Base-by-base conservation (phyloP, 495 filamentous ascomycete species). In the Lepraria neglecta region DNA sequence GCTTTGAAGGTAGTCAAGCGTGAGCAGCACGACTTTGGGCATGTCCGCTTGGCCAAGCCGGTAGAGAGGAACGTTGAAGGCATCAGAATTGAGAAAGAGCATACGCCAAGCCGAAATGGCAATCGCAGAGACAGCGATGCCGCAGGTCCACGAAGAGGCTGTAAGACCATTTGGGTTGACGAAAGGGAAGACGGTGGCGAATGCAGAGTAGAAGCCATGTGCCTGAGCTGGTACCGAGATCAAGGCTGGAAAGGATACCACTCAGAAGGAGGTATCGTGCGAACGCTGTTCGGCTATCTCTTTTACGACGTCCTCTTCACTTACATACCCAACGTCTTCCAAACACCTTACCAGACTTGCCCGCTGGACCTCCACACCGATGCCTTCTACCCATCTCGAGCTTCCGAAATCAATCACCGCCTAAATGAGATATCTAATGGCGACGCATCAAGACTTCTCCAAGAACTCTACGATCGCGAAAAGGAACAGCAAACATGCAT, bases 161-260 rank as follows among this genome's bases (percentile, higher is more conserved):
- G 80, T 45, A 90, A 94, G 66, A 97, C 94, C 0, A 76, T 88
- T 43, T 98, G 94, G 94, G 71, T 94, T 24, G 90, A 97, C 71
- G 85, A 85, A 64, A 68, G 77, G 3, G 84, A 85, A 69, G 80
- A 74, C 45, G 81, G 79, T 43, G 83, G 79, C 21, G 85, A 95
- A 73, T 92, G 90, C 68, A 76, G 80, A 68, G 89, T 97, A 14
- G 94, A 98, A 74, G 88, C 78, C 52, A 95, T 98, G 92, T 97
- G 92, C 70, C 78, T 98, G 47, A 89, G 83, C 50, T 80, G 83
- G 76, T 98, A 97, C 72, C 83, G 88, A 42, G 78, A 79, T 30
- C 80, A 88, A 57, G 92, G 91, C 9, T 97, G 88, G 88, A 95
- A 96, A 69, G 94, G 94, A 15, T 96, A 92, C 69, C 94, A 98